Percentiles rank a stretch among this genome's conserved stretches.
phyloP scores from a whole-genome alignment of 176 grass and related monocot genomes.

The Calamus simplicifolius region DNA sequence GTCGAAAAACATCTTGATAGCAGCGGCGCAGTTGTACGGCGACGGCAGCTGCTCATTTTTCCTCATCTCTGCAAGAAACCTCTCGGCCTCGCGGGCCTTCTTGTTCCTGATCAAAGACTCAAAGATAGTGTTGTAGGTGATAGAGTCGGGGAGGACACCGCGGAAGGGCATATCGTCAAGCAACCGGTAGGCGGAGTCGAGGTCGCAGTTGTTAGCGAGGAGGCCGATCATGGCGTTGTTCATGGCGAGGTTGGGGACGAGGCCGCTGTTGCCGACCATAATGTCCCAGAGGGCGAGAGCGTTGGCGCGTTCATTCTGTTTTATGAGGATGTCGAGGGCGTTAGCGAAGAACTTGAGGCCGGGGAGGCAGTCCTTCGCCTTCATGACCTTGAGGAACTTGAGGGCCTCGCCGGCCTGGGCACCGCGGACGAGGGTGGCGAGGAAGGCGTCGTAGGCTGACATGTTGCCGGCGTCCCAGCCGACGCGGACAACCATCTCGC shows the following conservation, averaged over 20 bases:
- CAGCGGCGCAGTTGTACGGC: conserved; percentile 35
- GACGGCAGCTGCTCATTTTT: conserved; percentile 82
- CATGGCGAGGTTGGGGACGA: conserved; percentile 45
- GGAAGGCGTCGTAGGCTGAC: conserved; percentile 54
- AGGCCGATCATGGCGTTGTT: conserved; percentile 59
- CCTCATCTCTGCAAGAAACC: conserved; percentile 65
- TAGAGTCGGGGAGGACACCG: conserved; percentile 54
- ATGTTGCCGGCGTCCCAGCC: conserved; percentile 43
- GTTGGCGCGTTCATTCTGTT: conserved; percentile 25
- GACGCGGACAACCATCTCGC: conserved; percentile 55
- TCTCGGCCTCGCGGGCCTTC: conserved; percentile 47
- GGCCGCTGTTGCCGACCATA: conserved; percentile 44
- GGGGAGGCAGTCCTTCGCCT: conserved; percentile 50
- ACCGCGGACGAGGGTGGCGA: conserved; percentile 43
- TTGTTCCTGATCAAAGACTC: conserved; percentile 48
- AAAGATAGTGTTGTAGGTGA: conserved; percentile 64
- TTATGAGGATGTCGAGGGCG: conserved; percentile 26
- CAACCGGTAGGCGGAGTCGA: conserved; percentile 34
- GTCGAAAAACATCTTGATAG: conserved; percentile 58
- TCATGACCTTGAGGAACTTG: conserved; percentile 62
- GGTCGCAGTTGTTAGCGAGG: conserved; percentile 30
- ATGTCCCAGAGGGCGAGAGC: conserved; percentile 42
- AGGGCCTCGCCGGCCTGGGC: conserved; percentile 38
- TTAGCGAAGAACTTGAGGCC: conserved; percentile 54
- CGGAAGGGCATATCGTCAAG: conserved; percentile 78